Percentiles rank a stretch among this genome's conserved stretches.
These are phyloP conservation scores for Rhododendron molle DNA, from an alignment of 148 eudicot genomes.

Conservation along the genomic window DNA sequence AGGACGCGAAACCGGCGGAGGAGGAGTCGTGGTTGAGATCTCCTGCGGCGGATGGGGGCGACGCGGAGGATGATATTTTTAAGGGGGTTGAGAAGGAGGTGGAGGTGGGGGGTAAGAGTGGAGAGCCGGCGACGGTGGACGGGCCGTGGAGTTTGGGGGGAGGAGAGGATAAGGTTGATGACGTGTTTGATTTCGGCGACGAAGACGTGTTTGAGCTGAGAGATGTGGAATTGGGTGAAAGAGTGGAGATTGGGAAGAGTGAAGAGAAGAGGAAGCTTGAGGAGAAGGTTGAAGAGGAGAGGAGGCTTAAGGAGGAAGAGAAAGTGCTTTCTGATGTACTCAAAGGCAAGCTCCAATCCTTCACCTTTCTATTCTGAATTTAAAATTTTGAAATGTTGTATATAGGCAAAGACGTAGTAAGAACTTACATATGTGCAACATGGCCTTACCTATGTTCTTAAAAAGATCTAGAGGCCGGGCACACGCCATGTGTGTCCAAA, in stretches of 20 bases:
- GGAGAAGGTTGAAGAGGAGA: slow-evolving; percentile 33
- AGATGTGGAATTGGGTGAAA: background rate
- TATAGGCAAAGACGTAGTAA: background rate
- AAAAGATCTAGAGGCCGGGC: too few relatives aligned
- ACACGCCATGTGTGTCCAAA: too few relatives aligned
- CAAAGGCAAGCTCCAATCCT: slow-evolving; percentile 32
- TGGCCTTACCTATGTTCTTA: background rate
- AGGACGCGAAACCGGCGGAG: background rate
- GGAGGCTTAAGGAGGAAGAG: slow-evolving; percentile 51
- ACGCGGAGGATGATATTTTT: slow-evolving; percentile 24
- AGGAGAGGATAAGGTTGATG: slow-evolving; percentile 30
- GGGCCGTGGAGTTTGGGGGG: slow-evolving; percentile 39
- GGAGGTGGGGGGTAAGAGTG: slow-evolving; percentile 6
- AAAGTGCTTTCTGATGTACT: slow-evolving; percentile 40
- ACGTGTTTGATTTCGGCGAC: slow-evolving; percentile 36
- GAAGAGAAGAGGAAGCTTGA: slow-evolving; percentile 32
- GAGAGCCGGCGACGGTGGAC: slow-evolving; percentile 18
- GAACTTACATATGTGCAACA: background rate
- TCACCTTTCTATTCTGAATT: background rate
- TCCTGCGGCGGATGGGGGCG: background rate
- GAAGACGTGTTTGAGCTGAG: slow-evolving; percentile 37
- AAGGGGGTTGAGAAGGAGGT: slow-evolving; percentile 18
- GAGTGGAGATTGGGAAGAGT: background rate
- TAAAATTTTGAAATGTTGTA: background rate
- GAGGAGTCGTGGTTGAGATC: slow-evolving; percentile 19